These are phyloP conservation scores for Endocarpon pusillum DNA, from an alignment of 495 filamentous ascomycete species.

Conservation along the genomic window DNA sequence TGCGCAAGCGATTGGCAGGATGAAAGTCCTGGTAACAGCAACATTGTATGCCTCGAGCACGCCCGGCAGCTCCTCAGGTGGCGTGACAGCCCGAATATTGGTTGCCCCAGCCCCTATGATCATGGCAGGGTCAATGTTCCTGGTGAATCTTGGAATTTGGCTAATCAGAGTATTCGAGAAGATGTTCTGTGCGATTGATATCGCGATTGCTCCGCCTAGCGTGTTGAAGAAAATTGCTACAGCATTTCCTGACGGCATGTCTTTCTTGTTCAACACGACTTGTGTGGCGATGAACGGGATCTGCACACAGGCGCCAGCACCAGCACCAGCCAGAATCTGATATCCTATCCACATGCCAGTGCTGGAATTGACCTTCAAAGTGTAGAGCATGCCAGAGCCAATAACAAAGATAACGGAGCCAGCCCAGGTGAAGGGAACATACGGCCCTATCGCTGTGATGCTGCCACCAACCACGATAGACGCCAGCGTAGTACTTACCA, in stretches of 20 bases:
- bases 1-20: constrained; percentile 35
- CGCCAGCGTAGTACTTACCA: constrained; percentile 20
- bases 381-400: constrained; percentile 49
- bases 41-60: constrained; percentile 46
- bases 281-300: constrained; percentile 20
- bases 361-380: constrained; percentile 21
- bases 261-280: constrained; percentile 14
- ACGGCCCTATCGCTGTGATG: constrained; percentile 46
- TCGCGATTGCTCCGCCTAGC: constrained; percentile 47
- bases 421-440: constrained; percentile 47
- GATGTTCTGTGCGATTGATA: constrained; percentile 48
- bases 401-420: constrained; percentile 34
- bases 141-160: constrained; percentile 23
- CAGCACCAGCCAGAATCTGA: constrained; percentile 36
- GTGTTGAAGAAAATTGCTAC: constrained; percentile 41
- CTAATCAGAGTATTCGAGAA: constrained; percentile 43
- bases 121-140: constrained; percentile 17
- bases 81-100: constrained; percentile 24
- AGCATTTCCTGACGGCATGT: constrained; percentile 38
- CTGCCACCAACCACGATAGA: constrained; percentile 27
- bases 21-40: constrained; percentile 36
- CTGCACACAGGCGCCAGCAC: constrained; percentile 34
- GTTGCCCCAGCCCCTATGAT: constrained; percentile 47
- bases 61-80: constrained; percentile 21
- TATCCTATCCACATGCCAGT: constrained; percentile 39